phyloP scores from a whole-genome alignment of 73 alveolate genomes.

The Uronychia setigera region DNA sequence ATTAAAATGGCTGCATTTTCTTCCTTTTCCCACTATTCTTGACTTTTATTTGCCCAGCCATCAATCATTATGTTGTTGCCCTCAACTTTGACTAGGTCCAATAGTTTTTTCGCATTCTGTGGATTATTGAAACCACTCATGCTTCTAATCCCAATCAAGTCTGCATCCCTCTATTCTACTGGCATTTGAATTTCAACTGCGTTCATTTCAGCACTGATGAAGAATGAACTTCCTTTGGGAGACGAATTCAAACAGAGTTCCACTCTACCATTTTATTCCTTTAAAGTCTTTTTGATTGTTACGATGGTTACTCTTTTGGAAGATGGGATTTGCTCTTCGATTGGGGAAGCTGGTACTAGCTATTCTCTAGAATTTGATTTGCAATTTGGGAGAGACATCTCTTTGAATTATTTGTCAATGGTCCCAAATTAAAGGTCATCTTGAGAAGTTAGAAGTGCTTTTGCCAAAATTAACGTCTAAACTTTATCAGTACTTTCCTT shows the following conservation, averaged over 20 bases:
- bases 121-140: background rate
- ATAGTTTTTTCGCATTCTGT: background rate
- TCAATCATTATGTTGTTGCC: background rate
- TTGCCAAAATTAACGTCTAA: too few relatives aligned
- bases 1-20: background rate
- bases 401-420: too few relatives aligned
- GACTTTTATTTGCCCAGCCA: background rate
- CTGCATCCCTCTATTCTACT: background rate
- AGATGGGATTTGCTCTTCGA: too few relatives aligned
- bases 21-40: background rate
- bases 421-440: too few relatives aligned
- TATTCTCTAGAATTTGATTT: too few relatives aligned
- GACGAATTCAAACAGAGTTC: background rate
- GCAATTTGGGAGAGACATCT: too few relatives aligned
- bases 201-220: background rate
- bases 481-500: too few relatives aligned
- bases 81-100: background rate
- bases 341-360: too few relatives aligned
- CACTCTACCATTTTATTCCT: background rate
- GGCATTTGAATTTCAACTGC: background rate
- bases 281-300: background rate
- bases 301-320: too few relatives aligned
- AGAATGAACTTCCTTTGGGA: background rate
- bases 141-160: background rate
- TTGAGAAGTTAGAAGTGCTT: too few relatives aligned